A percentile compares a stretch with the other conserved stretches of the same genome.
Conservation (phyloP, 495 filamentous ascomycete genomes). For the Penicillium desertorum region DNA sequence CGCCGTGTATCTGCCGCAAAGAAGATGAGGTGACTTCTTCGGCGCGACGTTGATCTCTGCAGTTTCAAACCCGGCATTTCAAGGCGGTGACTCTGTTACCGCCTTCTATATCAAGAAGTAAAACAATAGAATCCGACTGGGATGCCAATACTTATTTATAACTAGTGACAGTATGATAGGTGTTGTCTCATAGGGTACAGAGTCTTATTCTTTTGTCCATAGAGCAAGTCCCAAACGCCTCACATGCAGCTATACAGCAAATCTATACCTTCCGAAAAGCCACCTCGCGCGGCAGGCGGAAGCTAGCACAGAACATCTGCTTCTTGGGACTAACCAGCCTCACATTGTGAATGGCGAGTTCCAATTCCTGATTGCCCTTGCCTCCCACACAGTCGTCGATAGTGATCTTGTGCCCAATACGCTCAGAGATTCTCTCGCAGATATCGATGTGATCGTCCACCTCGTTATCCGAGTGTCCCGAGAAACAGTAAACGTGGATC, state of each 20-base stretch:
- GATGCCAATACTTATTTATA: neutral
- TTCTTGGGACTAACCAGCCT: slow-evolving; percentile 89
- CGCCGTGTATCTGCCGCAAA: neutral
- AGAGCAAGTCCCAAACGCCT: slow-evolving; percentile 17
- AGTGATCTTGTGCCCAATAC: slow-evolving; percentile 60
- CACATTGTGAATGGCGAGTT: slow-evolving; percentile 71
- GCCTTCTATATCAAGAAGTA: neutral
- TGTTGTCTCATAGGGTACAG: slow-evolving; percentile 15
- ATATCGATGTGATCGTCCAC: slow-evolving; percentile 59
- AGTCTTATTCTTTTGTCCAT: slow-evolving; percentile 11
- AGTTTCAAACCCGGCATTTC: slow-evolving; percentile 20
- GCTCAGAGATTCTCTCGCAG: slow-evolving; percentile 63
- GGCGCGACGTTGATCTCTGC: slow-evolving; percentile 20
- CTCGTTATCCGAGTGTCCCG: slow-evolving; percentile 70
- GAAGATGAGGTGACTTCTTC: neutral
- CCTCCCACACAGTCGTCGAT: slow-evolving; percentile 53
- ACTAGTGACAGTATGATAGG: neutral
- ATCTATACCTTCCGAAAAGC: slow-evolving; percentile 58
- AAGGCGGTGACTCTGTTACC: slow-evolving; percentile 26
- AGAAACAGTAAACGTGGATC: slow-evolving; percentile 92
- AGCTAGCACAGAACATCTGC: slow-evolving; percentile 94
- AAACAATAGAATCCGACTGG: neutral
- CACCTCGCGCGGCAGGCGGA: slow-evolving; percentile 76
- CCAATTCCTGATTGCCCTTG: slow-evolving; percentile 45
- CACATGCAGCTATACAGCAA: slow-evolving; percentile 14